Evolutionary conservation across 2,329 filamentous ascomycete species (phyloP).

Genomic region (Boeremia lycopersici): DNA sequence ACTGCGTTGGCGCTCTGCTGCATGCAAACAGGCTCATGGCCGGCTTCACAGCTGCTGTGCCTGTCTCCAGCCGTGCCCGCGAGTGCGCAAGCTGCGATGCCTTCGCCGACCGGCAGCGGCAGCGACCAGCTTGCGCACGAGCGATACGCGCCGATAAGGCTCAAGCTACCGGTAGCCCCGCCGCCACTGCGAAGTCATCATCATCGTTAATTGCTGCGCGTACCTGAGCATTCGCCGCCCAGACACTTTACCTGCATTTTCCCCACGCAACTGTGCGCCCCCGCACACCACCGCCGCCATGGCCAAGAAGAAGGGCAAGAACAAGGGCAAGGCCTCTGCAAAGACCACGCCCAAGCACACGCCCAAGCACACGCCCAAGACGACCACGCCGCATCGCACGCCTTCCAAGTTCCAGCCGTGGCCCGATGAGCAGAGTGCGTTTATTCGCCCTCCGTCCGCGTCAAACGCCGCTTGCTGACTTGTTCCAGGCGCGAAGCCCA

Average conservation of each 20-base stretch:
- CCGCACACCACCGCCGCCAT: conserved; percentile 19
- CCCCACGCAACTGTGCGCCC: conserved; percentile 2
- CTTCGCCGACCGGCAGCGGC: conserved; percentile 4
- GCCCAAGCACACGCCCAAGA: conserved; percentile 18
- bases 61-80: not conserved
- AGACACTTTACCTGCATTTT: not conserved
- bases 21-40: not conserved
- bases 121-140: conserved; percentile 17
- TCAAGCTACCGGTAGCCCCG: conserved; percentile 12
- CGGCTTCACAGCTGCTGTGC: not conserved
- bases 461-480: conserved; percentile 24
- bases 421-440: conserved; percentile 27
- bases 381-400: conserved; percentile 21
- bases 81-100: not conserved
- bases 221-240: conserved; percentile 3
- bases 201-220: conserved; percentile 9
- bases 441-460: conserved; percentile 14
- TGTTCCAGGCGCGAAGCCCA: conserved; percentile 22
- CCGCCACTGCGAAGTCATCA: conserved; percentile 16
- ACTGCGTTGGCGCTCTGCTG: not conserved
- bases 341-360: conserved; percentile 24
- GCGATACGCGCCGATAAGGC: conserved; percentile 12
- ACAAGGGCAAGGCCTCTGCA: conserved; percentile 31
- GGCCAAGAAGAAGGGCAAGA: conserved; percentile 39
- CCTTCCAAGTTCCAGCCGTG: conserved; percentile 16